phyloP scores from a whole-genome alignment of 345 rosid species.

The Nasturtium officinale region DNA sequence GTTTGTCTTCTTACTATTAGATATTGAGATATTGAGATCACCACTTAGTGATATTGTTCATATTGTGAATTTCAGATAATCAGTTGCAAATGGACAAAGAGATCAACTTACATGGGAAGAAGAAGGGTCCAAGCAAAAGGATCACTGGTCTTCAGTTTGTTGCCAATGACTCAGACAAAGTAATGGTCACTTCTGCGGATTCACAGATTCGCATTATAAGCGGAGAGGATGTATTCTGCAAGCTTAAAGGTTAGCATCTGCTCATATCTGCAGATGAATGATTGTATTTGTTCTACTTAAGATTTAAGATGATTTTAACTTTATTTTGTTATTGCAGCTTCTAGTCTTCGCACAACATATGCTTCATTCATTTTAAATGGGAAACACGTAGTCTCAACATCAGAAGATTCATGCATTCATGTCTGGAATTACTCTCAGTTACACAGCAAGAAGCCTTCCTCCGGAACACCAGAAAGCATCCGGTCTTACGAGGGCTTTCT shows the following conservation, averaged over 20 bases:
- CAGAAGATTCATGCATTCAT: constrained; percentile 61
- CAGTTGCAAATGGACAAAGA: constrained; percentile 68
- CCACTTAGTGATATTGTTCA: not conserved
- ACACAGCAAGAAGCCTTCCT: constrained; percentile 45
- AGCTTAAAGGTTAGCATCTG: constrained; percentile 54
- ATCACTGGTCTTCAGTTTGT: constrained; percentile 66
- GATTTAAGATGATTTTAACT: not conserved
- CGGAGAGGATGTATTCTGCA: constrained; percentile 55
- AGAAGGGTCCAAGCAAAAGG: constrained; percentile 65
- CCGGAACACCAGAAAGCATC: constrained; percentile 45
- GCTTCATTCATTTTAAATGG: constrained; percentile 70
- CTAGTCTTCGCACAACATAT: constrained; percentile 50
- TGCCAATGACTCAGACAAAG: constrained; percentile 57
- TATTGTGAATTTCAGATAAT: constrained; percentile 43
- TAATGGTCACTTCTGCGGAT: constrained; percentile 74
- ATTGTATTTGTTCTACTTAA: not conserved
- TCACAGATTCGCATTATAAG: constrained; percentile 57
- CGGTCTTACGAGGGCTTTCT: constrained; percentile 58
- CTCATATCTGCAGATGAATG: not conserved
- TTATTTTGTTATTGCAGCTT: constrained; percentile 38
- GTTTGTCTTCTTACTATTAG: constrained; percentile 1
- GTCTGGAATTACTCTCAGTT: constrained; percentile 55
- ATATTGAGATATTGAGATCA: not conserved
- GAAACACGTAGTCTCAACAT: constrained; percentile 61
- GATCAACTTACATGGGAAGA: constrained; percentile 62